A percentile compares a stretch with the other conserved stretches of the same genome.
Conservation (phyloP, 768 basidiomycete species). For the Leucogyrophana mollusca region DNA sequence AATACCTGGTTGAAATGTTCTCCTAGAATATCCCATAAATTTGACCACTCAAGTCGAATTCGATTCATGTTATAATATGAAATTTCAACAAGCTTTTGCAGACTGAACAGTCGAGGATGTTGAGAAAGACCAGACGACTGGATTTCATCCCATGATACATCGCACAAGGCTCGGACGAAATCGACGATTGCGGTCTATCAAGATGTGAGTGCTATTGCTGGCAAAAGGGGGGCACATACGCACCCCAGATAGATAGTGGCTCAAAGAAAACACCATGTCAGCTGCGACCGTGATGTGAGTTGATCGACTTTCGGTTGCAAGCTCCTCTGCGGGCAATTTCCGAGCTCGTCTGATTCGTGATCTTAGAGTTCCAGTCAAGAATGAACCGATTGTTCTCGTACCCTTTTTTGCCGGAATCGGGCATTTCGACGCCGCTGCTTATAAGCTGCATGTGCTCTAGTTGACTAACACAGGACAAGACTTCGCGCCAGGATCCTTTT, state of each 20-base stretch:
- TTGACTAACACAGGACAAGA: slow-evolving; percentile 96
- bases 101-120: slow-evolving; percentile 91
- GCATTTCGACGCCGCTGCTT: slow-evolving; percentile 82
- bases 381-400: slow-evolving; percentile 34
- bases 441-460: slow-evolving; percentile 98
- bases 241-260: slow-evolving; percentile 93
- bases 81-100: slow-evolving; percentile 98
- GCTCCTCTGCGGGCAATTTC: slow-evolving; percentile 83
- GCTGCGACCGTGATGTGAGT: slow-evolving; percentile 98
- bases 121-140: slow-evolving; percentile 94
- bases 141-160: slow-evolving; percentile 99
- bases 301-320: slow-evolving; percentile 95
- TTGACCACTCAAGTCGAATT: slow-evolving; percentile 97
- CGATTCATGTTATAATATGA: slow-evolving; percentile 99
- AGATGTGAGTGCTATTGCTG: slow-evolving; percentile 8
- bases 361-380: slow-evolving; percentile 7
- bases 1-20: slow-evolving; percentile 97
- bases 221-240: slow-evolving; percentile 27
- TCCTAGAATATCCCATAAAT: slow-evolving; percentile 95
- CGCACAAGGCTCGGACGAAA: slow-evolving; percentile 93
- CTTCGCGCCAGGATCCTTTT: slow-evolving; percentile 95
- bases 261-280: slow-evolving; percentile 98
- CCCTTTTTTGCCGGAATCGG: slow-evolving; percentile 80
- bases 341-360: slow-evolving; percentile 36
- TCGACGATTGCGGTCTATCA: slow-evolving; percentile 91